phyloP scores from a whole-genome alignment of 225 moss, liverwort and hornwort species.

The Neckera pumila region DNA sequence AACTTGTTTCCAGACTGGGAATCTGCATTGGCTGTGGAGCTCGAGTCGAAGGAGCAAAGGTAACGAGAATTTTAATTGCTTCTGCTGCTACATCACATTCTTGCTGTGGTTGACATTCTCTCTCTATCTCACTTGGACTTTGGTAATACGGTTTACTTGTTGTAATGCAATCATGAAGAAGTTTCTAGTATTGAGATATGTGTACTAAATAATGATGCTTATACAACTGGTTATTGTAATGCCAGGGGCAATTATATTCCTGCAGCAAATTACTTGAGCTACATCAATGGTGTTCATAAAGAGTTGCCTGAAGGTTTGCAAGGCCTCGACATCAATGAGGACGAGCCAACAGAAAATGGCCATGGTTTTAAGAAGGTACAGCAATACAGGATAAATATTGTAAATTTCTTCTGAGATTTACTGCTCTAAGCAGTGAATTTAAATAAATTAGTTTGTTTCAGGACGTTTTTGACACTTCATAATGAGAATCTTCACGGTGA shows the following conservation, averaged over 20 bases:
- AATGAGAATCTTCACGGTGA: not conserved
- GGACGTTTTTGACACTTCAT: not conserved
- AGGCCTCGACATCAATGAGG: slow-evolving; percentile 25
- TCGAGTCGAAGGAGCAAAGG: slow-evolving; percentile 42
- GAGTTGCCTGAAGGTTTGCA: slow-evolving; percentile 52
- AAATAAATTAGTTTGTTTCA: not conserved
- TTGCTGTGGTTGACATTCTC: not conserved
- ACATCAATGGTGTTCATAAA: slow-evolving; percentile 21
- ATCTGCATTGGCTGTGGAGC: slow-evolving; percentile 56
- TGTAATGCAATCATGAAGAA: not conserved
- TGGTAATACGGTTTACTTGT: not conserved
- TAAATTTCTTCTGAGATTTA: not conserved
- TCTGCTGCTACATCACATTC: not conserved
- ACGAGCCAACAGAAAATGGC: slow-evolving; percentile 54
- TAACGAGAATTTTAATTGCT: not conserved
- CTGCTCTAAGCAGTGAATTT: too few relatives aligned
- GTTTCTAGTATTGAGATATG: not conserved
- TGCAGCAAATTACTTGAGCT: slow-evolving; percentile 40
- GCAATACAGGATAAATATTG: not conserved
- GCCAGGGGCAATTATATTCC: slow-evolving; percentile 43
- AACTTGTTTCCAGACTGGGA: slow-evolving; percentile 89
- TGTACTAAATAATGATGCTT: not conserved
- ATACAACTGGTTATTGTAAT: not conserved
- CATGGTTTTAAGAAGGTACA: slow-evolving; percentile 26
- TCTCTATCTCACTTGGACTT: not conserved